phyloP scores from a whole-genome alignment of 176 grass and related monocot species.

The Microstegium vimineum region DNA sequence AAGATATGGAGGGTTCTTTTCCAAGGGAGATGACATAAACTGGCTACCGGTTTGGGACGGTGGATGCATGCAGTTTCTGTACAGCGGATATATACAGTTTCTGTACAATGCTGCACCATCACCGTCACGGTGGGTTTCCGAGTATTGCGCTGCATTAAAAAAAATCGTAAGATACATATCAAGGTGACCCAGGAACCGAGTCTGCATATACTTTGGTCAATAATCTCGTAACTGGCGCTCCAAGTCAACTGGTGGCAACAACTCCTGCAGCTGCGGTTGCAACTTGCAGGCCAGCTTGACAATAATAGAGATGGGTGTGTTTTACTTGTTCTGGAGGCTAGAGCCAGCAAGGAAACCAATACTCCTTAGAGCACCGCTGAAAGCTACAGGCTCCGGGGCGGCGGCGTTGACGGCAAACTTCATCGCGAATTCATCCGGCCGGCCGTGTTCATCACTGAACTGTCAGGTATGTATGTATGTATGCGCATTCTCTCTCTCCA shows the following conservation, averaged over 20 bases:
- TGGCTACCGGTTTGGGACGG: too few relatives aligned
- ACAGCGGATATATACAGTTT: too few relatives aligned
- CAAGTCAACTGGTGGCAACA: neutral
- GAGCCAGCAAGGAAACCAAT: neutral
- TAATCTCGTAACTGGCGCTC: neutral
- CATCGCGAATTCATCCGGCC: too few relatives aligned
- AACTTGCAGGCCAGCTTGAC: neutral
- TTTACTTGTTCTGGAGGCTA: neutral
- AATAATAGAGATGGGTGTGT: neutral
- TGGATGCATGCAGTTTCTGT: too few relatives aligned
- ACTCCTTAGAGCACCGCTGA: neutral
- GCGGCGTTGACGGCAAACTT: neutral
- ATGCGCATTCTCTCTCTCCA: neutral
- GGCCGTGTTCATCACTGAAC: neutral
- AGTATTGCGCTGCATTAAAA: neutral
- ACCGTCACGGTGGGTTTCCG: neutral
- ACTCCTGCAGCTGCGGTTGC: neutral
- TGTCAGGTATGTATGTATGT: too few relatives aligned
- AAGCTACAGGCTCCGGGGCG: neutral
- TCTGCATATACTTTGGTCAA: neutral
- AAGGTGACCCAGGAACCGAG: neutral
- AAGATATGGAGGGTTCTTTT: too few relatives aligned
- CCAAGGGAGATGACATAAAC: too few relatives aligned
- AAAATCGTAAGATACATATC: neutral
- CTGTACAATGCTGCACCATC: too few relatives aligned